Percentiles rank a stretch among this genome's conserved stretches.
Conservation (phyloP, 2,329 filamentous ascomycete species). For the Ceratocystis ficicola region DNA sequence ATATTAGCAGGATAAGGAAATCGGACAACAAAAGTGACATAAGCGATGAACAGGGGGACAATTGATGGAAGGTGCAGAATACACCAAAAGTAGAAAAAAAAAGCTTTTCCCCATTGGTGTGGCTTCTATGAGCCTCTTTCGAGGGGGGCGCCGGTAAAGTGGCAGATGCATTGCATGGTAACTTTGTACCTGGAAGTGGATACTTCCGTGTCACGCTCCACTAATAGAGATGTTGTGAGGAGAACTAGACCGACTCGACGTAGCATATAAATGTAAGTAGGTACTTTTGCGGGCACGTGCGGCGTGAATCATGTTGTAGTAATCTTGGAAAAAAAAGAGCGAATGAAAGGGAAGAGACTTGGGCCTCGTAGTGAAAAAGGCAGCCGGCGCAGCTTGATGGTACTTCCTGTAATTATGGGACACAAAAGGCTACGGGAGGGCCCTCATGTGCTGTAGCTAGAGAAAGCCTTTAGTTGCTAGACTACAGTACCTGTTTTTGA, state of each 20-base stretch:
- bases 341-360: not conserved
- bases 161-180: not conserved
- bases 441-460: not conserved
- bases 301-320: not conserved
- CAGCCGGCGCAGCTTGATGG: not conserved
- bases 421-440: not conserved
- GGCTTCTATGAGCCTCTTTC: not conserved
- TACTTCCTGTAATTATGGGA: not conserved
- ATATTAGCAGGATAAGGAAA: not conserved
- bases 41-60: not conserved
- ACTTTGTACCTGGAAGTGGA: conserved; percentile 10
- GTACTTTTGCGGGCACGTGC: not conserved
- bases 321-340: not conserved
- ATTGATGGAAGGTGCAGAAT: not conserved
- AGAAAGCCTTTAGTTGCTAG: not conserved
- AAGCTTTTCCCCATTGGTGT: not conserved
- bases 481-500: not conserved
- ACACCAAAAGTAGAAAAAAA: no score
- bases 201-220: conserved; percentile 8
- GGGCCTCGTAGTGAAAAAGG: not conserved
- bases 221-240: not conserved
- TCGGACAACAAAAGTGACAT: not conserved
- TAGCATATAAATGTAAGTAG: not conserved
- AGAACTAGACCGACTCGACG: no score
- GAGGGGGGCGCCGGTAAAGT: not conserved